Evolutionary conservation across 345 rosid species (phyloP), one percentile per base, ranked within the genome.

Genomic region (Hibiscus tridactylites): DNA sequence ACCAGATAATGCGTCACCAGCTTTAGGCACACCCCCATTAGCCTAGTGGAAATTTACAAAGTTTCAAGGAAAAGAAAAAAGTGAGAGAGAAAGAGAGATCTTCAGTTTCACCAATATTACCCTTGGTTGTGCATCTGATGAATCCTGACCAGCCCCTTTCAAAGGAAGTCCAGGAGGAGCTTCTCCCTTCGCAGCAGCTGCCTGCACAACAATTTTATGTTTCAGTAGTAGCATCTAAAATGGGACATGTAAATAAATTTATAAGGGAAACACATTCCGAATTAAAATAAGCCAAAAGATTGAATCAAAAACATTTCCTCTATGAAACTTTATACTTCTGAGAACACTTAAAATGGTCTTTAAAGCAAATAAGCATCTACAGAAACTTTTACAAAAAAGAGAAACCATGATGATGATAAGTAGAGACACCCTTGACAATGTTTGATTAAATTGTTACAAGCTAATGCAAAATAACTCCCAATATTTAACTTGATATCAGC

Each of bases 161-260:
- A 96, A 80, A 82, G 98, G 99, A 69, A 96, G 96, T 75, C 99
- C 99, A 50, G 91, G 96, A 82, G 98, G 99, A 71, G 99, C 98
- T 85, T 96, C 99, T 79, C 99, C 98, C 85, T 96, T 96, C 9
- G 98, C 99, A 52, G 98, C 97, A 73, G 98, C 98, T 78, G 97
- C 98, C 99, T 96, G 87, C 85, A 81, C 53, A 56, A 74, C 53
- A 64, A 31, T 19, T 50, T 12, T 58, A 81, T 49, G 70, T 61
- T 62, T 73, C 47, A 74, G 24, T 52, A 70, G 65, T 68, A 73
- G 42, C 8, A 62, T 66, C 35, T 42, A 26, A 68, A 61, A 35
- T 37, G 26, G 42, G 31, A 63, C 46, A 69, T 9, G 13, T 58
- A 28, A 11, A 28, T n/a, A 31, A 49, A 52, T 16, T 61, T 54